Percentiles rank a stretch among this genome's conserved stretches.
Conservation (phyloP, 352 stramenopile genomes). For the Pseudoperonospora humuli region DNA sequence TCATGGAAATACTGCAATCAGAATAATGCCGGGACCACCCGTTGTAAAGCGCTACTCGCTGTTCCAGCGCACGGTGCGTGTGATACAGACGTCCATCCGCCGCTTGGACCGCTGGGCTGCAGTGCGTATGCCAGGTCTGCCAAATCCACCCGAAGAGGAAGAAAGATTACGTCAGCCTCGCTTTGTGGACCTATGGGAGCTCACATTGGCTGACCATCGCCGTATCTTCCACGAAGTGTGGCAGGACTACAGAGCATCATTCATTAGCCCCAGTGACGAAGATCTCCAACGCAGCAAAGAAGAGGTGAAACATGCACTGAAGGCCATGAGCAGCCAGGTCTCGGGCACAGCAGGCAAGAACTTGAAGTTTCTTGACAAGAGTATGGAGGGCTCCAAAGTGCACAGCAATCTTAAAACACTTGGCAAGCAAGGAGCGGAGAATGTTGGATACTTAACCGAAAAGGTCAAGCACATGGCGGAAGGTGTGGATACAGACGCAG, state of each 20-base stretch:
- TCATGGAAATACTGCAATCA: not conserved
- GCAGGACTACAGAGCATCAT: slow-evolving; percentile 64
- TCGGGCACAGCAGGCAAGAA: slow-evolving; percentile 50
- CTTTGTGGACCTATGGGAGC: slow-evolving; percentile 76
- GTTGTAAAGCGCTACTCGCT: slow-evolving; percentile 60
- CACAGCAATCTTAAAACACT: slow-evolving; percentile 52
- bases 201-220: slow-evolving; percentile 58
- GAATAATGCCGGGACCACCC: slow-evolving; percentile 7
- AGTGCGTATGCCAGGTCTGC: slow-evolving; percentile 52
- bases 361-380: slow-evolving; percentile 47
- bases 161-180: slow-evolving; percentile 31
- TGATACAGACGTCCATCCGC: slow-evolving; percentile 58
- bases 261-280: slow-evolving; percentile 39
- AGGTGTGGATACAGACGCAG: slow-evolving; percentile 53
- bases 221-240: slow-evolving; percentile 58
- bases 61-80: slow-evolving; percentile 63
- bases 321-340: slow-evolving; percentile 44
- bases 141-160: slow-evolving; percentile 59
- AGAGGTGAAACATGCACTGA: slow-evolving; percentile 42
- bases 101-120: slow-evolving; percentile 42
- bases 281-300: slow-evolving; percentile 61
- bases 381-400: slow-evolving; percentile 57
- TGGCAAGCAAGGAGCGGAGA: slow-evolving; percentile 33
- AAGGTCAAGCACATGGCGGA: slow-evolving; percentile 44
- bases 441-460: slow-evolving; percentile 48